Evolutionary conservation across 1,139 yeast genomes (phyloP).

Genomic region (Zygosaccharomyces pseudobailii): DNA sequence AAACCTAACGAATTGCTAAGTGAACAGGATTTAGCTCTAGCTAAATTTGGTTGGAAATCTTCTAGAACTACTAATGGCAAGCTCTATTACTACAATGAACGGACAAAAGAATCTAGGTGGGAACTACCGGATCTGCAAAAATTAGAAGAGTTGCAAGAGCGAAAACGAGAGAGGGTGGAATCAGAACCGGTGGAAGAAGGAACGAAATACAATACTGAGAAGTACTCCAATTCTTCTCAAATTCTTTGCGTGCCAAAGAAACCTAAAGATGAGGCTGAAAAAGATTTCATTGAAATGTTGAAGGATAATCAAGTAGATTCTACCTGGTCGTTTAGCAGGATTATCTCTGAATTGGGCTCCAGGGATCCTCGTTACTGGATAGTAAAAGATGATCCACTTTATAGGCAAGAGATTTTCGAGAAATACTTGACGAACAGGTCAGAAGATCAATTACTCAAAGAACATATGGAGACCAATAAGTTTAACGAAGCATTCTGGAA

Average conservation of each 20-base stretch:
- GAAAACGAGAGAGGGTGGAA: constrained; percentile 2
- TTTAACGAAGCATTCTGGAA: constrained; percentile 51
- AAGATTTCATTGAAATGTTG: constrained; percentile 50
- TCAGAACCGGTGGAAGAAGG: background rate
- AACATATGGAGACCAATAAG: constrained; percentile 48
- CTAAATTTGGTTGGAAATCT: constrained; percentile 53
- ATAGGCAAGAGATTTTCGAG: constrained; percentile 61
- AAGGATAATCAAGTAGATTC: constrained; percentile 55
- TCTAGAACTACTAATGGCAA: constrained; percentile 65
- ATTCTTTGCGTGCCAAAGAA: constrained; percentile 17
- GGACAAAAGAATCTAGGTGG: constrained; percentile 74
- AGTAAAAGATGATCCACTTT: constrained; percentile 52
- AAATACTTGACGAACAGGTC: constrained; percentile 53
- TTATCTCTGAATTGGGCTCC: constrained; percentile 54
- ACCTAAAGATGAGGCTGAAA: constrained; percentile 39
- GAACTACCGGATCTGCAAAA: constrained; percentile 53
- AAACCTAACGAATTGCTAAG: constrained; percentile 55
- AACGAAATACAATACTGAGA: constrained; percentile 1
- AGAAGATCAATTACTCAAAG: constrained; percentile 51
- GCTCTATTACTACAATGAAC: constrained; percentile 64
- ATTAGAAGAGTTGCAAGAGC: constrained; percentile 6
- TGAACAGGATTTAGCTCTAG: constrained; percentile 37
- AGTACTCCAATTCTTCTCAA: constrained; percentile 17
- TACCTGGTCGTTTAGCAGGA: constrained; percentile 70
- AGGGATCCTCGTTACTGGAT: constrained; percentile 67